Conservation (phyloP, 2,329 filamentous ascomycete genomes). For the Calonectria crousiana region DNA sequence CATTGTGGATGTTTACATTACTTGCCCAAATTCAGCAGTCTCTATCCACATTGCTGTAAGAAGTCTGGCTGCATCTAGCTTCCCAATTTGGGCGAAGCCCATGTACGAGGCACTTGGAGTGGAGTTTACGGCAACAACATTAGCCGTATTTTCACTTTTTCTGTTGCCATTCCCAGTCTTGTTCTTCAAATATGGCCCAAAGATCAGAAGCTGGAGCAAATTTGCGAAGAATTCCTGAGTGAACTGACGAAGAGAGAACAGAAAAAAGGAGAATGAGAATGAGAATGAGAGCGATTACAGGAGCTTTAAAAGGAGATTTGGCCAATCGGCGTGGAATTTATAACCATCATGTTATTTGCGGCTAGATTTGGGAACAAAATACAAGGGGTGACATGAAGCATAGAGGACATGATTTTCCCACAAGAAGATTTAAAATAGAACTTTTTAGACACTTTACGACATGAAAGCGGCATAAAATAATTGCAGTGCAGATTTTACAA, state of each 20-base stretch:
- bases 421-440: background rate
- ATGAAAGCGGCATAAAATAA: background rate
- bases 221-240: background rate
- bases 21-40: constrained; percentile 8
- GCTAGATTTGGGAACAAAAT: background rate
- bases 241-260: background rate
- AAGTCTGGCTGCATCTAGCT: constrained; percentile 9
- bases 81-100: constrained; percentile 15
- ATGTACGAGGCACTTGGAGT: constrained; percentile 16
- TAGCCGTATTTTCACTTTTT: background rate
- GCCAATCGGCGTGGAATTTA: background rate
- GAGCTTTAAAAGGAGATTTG: background rate
- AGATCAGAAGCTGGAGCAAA: constrained; percentile 16
- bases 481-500: background rate
- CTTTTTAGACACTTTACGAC: background rate
- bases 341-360: background rate
- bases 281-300: background rate
- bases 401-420: background rate
- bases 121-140: background rate
- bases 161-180: constrained; percentile 2
- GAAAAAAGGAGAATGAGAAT: background rate
- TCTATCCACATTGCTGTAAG: constrained; percentile 9
- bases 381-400: background rate
- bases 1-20: constrained; percentile 16
- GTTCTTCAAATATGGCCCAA: constrained; percentile 8